Conservation (phyloP, 2,329 filamentous ascomycete species). For the Xylariales sp. region DNA sequence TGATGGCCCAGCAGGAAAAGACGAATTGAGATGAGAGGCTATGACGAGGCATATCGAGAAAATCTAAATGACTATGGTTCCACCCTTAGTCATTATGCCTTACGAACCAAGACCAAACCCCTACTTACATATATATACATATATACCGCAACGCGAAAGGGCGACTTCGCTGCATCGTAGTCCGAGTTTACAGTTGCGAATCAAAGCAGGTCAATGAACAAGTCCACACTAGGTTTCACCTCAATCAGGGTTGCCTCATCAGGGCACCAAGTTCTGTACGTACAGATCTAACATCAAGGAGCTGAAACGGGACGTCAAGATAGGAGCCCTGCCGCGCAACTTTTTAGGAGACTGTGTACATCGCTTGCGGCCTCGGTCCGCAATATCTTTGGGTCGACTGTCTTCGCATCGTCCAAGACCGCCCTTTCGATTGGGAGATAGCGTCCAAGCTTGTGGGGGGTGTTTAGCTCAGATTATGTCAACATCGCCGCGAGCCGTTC, state of each 20-base stretch:
- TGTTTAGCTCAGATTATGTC: conserved; percentile 17
- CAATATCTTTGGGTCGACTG: conserved; percentile 12
- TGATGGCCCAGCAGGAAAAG: too few relatives aligned
- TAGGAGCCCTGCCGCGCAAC: not conserved
- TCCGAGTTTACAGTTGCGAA: too few relatives aligned
- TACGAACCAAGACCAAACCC: too few relatives aligned
- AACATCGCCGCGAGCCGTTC: conserved; percentile 14
- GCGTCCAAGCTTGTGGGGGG: conserved; percentile 15
- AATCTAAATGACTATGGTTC: too few relatives aligned
- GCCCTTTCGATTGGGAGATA: conserved; percentile 13
- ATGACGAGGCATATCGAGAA: too few relatives aligned
- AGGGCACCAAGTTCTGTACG: conserved; percentile 5
- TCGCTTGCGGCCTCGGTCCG: conserved; percentile 1
- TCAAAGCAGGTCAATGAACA: not conserved
- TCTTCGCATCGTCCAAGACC: not conserved
- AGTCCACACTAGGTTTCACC: not conserved
- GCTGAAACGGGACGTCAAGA: not conserved
- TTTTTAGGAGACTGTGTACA: conserved; percentile 15
- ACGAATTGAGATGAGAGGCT: too few relatives aligned
- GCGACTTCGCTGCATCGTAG: too few relatives aligned
- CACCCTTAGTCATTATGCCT: too few relatives aligned
- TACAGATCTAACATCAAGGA: conserved; percentile 14
- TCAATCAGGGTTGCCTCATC: not conserved
- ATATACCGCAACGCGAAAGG: too few relatives aligned
- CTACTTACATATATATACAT: too few relatives aligned